phyloP scores from a whole-genome alignment of 352 stramenopile genomes.

The Phytophthora melonis region DNA sequence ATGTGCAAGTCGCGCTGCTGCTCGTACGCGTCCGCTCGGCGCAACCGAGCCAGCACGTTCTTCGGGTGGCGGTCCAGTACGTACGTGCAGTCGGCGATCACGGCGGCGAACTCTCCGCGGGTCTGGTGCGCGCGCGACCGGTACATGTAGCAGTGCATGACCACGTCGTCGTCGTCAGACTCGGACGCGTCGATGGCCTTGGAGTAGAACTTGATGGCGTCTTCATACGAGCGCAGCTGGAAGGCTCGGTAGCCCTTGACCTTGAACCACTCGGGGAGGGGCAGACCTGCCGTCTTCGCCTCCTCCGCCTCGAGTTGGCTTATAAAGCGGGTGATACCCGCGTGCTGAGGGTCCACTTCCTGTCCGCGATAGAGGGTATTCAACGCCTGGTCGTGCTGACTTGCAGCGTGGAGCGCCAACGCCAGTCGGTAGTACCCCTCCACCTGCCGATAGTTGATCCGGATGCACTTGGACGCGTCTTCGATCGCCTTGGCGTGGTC shows the following conservation, averaged over 20 bases:
- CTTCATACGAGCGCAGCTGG: constrained; percentile 87
- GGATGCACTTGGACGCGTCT: constrained; percentile 64
- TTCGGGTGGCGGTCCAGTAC: constrained; percentile 54
- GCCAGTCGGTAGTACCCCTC: constrained; percentile 68
- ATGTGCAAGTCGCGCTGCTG: constrained; percentile 68
- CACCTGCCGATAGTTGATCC: constrained; percentile 67
- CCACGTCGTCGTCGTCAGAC: constrained; percentile 59
- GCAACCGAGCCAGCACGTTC: constrained; percentile 64
- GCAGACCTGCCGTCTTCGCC: constrained; percentile 43
- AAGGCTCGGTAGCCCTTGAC: constrained; percentile 93
- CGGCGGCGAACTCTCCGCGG: constrained; percentile 57
- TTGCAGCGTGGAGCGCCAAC: constrained; percentile 51
- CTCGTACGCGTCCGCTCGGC: constrained; percentile 64
- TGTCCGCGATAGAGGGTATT: constrained; percentile 61
- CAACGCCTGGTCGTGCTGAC: constrained; percentile 62
- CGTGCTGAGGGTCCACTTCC: constrained; percentile 57
- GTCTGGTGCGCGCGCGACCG: constrained; percentile 62
- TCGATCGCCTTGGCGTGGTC: constrained; percentile 56
- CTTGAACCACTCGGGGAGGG: constrained; percentile 59
- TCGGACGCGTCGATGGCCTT: constrained; percentile 78
- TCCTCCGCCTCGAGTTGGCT: constrained; percentile 56
- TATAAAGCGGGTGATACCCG: constrained; percentile 58
- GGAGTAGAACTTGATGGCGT: constrained; percentile 94
- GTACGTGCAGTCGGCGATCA: constrained; percentile 66
- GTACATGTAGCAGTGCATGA: constrained; percentile 70